Evolutionary conservation across 1,139 yeast species (phyloP), one percentile per base, ranked within the genome.

Genomic region (Dujonia santamariae): DNA sequence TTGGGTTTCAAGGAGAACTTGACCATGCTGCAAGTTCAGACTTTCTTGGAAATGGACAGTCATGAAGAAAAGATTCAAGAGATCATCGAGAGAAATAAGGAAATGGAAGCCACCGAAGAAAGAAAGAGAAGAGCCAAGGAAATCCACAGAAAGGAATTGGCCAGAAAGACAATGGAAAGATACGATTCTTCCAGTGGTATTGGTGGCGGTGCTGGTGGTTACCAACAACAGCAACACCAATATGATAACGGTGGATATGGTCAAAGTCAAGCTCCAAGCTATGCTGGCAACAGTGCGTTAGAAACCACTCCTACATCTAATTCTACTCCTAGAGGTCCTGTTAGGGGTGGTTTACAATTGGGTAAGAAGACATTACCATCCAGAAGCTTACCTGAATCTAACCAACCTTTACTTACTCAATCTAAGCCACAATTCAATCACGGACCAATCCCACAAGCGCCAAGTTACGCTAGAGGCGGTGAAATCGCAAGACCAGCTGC

Each of bases 1-100:
- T 70, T 86, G 62, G 99, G 98, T 12, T 88, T 83, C 66, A 80
- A 87, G 50, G 99, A 94, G 59, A 85, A 87, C 59, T 68, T 92
- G 47, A 79, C 94, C 1, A 59, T 85, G 46, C 63, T 80, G 37
- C 98, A 92, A 66, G 87, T 94, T 44, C 80, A 79, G 58, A 85
- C 95, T 12, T 92, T 86, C 63, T 71, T 94, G 63, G 94, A 88
- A 56, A 92, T 94, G 98, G 97, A 94, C 62, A 85, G 96, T 26
- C 97, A 92, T 55, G 98, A 94, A 63, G 99, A 94, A 63, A 90
- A 87, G 69, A 90, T 94, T 53, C 97, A 92, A 67, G 97, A 94
- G 59, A 90, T 92, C 55, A 92, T 94, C 51, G 97, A 92, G 61
- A 80, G 95, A 57, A 92, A 92, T 65, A 94, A 92, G 65, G 98